phyloP scores from a whole-genome alignment of 805 yeast species.

The Clavispora asparagi region DNA sequence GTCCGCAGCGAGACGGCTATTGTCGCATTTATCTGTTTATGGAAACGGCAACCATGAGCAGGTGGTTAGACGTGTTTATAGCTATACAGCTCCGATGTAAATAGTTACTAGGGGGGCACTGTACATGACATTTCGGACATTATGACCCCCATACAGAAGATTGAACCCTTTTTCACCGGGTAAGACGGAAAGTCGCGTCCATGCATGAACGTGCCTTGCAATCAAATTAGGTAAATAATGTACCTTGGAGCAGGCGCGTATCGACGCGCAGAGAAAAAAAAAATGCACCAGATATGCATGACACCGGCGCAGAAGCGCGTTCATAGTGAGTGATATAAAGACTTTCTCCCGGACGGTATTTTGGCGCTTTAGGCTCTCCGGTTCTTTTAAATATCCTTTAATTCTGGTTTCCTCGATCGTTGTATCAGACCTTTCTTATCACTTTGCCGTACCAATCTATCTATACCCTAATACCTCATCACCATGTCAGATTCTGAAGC shows the following conservation, averaged over 20 bases:
- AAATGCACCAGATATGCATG: background rate
- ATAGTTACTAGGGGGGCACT: too few relatives aligned
- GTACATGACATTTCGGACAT: too few relatives aligned
- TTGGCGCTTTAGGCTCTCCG: background rate
- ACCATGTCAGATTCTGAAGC: conserved; percentile 38
- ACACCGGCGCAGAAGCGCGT: background rate
- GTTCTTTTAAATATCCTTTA: background rate
- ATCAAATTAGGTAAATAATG: background rate
- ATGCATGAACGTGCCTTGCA: background rate
- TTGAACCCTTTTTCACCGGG: too few relatives aligned
- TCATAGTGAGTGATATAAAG: background rate
- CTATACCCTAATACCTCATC: too few relatives aligned
- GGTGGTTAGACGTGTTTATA: background rate
- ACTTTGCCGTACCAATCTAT: background rate
- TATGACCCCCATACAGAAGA: too few relatives aligned
- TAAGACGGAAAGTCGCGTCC: background rate
- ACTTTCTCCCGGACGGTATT: background rate
- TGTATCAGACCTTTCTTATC: background rate
- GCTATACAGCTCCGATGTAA: too few relatives aligned
- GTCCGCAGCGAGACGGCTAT: background rate
- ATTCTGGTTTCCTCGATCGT: background rate
- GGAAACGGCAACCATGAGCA: background rate
- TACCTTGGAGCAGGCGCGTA: background rate
- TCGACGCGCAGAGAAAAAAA: background rate
- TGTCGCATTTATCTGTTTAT: background rate